These are phyloP conservation scores for Penicillium sp. DNA, from an alignment of 2,329 filamentous ascomycete species.

Conservation along the genomic window DNA sequence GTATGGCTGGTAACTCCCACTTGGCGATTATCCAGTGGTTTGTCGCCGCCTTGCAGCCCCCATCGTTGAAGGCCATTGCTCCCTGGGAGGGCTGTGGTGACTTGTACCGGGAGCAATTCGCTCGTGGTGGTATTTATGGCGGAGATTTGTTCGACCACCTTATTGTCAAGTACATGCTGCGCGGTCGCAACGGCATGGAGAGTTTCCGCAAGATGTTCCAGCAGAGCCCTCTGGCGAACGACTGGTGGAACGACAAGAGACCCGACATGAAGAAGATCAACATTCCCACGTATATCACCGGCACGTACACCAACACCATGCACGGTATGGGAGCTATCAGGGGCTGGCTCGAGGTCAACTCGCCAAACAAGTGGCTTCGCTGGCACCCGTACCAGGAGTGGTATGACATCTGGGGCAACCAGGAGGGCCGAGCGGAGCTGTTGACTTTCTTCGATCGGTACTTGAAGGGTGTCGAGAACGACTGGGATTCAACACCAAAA, in stretches of 20 bases:
- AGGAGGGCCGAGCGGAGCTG: slow-evolving; percentile 47
- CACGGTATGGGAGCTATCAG: slow-evolving; percentile 48
- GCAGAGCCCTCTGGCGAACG: slow-evolving; percentile 40
- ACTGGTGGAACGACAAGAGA: slow-evolving; percentile 49
- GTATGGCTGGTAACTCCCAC: slow-evolving; percentile 54
- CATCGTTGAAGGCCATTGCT: slow-evolving; percentile 44
- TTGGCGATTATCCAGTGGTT: slow-evolving; percentile 54
- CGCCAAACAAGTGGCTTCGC: slow-evolving; percentile 54
- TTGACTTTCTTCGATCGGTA: slow-evolving; percentile 55
- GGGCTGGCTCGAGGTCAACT: slow-evolving; percentile 46
- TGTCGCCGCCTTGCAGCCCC: slow-evolving; percentile 51
- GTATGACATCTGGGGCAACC: slow-evolving; percentile 51
- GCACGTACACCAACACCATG: slow-evolving; percentile 41
- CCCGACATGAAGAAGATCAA: slow-evolving; percentile 40
- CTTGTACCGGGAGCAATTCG: slow-evolving; percentile 56
- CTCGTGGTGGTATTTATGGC: slow-evolving; percentile 48
- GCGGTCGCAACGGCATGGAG: slow-evolving; percentile 45
- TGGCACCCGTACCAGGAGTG: slow-evolving; percentile 53
- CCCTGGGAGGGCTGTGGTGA: slow-evolving; percentile 58
- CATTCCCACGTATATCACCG: slow-evolving; percentile 42
- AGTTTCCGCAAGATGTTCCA: slow-evolving; percentile 53
- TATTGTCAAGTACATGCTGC: slow-evolving; percentile 48
- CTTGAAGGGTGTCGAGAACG: slow-evolving; percentile 52
- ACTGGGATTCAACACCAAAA: slow-evolving; percentile 55
- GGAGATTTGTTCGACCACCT: slow-evolving; percentile 50